These are phyloP conservation scores for Pholiota microspora DNA, from an alignment of 768 basidiomycete species.

Conservation along the genomic window DNA sequence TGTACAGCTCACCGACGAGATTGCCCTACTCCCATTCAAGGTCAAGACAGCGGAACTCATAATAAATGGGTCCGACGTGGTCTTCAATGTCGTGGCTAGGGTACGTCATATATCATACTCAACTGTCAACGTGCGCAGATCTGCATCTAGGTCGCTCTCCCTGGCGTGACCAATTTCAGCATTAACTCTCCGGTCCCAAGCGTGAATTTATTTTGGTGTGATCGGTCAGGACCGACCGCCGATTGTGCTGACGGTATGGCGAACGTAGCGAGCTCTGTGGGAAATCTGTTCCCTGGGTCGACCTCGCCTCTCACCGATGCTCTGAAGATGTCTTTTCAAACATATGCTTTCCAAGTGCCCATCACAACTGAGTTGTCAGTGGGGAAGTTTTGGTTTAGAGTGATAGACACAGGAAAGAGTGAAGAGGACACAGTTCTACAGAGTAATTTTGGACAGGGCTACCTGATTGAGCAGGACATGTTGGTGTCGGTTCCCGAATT, in stretches of 20 bases:
- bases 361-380: not conserved
- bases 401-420: not conserved
- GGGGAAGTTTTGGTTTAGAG: constrained; percentile 5
- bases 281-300: not conserved
- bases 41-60: constrained; percentile 26
- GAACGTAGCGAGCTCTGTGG: not conserved
- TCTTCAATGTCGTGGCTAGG: constrained; percentile 16
- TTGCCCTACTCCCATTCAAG: constrained; percentile 32
- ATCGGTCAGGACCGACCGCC: constrained; percentile 2
- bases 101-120: not conserved
- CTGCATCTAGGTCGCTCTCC: not conserved
- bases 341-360: not conserved
- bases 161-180: not conserved
- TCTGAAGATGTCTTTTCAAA: not conserved
- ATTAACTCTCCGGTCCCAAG: not conserved
- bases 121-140: not conserved
- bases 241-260: constrained; percentile 4
- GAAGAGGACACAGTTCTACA: not conserved
- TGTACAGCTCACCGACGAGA: constrained; percentile 33
- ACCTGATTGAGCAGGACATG: not conserved
- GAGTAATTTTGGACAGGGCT: constrained; percentile 2
- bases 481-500: not conserved
- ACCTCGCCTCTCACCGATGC: not conserved
- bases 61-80: constrained; percentile 21
- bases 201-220: constrained; percentile 7